Evolutionary conservation across 768 basidiomycete genomes (phyloP), one percentile per base, ranked within the genome.

Genomic region (Leccinellum rugosiceps): DNA sequence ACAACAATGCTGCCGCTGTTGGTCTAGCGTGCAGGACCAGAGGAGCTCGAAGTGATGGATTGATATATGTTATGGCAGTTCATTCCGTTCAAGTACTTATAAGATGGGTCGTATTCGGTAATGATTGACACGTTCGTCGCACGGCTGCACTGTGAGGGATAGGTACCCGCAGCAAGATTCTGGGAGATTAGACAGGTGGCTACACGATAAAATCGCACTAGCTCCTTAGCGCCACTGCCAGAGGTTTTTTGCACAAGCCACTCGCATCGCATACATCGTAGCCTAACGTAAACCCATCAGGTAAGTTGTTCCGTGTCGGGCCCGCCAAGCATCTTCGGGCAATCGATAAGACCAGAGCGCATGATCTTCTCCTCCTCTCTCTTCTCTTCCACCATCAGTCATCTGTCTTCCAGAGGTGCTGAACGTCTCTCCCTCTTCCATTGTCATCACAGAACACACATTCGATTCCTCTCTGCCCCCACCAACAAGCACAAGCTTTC

Each of bases 81-180:
- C 28, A 6, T 54, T 23, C 58, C 57, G 63, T 58, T 41, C 32
- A 50, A 41, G 41, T 38, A 48, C 21, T 41, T 41, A 55, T 56
- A 21, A 43, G 41, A 43, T 46, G 45, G 41, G 49, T 46, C 50
- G 19, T 49, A 26, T 25, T 47, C 46, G 25, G 44, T 66, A 56
- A 62, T 61, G 32, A 46, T 43, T 44, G 58, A 51, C 70, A 71
- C 67, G 69, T 68, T 72, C 61, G 71, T 71, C 50, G 60, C 58
- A 53, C 32, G 21, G 62, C 38, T 47, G 53, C 48, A 41, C 15
- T 44, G 6, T 45, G 23, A 23, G 47, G 21, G 25, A 6, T 19
- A 43, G 38, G 38, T n/a, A n/a, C 38, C 38, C 38, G 38, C 38
- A 41, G 38, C 38, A 41, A 38, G 17, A 34, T 34, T 35, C 34